phyloP scores from a whole-genome alignment of 2,329 filamentous ascomycete genomes.

The Daldinia eschscholtzii region DNA sequence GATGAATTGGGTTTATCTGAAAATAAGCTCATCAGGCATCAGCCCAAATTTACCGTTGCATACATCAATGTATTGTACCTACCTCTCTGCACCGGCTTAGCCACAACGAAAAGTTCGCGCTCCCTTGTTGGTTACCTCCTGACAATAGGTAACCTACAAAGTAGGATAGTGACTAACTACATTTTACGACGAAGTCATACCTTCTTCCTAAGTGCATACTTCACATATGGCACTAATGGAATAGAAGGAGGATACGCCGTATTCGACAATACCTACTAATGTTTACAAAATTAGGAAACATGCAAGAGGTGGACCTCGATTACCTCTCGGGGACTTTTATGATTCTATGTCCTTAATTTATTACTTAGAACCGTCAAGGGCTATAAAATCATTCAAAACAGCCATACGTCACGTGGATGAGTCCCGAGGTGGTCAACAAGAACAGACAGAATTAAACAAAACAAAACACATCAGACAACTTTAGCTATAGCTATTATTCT shows the following conservation, averaged over 20 bases:
- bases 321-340: neutral
- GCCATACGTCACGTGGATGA: neutral
- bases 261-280: neutral
- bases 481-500: neutral
- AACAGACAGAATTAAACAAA: neutral
- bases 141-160: neutral
- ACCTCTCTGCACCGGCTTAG: constrained; percentile 7
- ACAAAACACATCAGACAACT: neutral
- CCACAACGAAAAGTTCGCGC: neutral
- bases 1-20: neutral
- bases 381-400: neutral
- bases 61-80: too few relatives aligned
- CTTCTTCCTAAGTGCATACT: constrained; percentile 1
- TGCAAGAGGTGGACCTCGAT: neutral
- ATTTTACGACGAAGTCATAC: neutral
- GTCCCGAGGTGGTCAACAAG: neutral
- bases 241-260: neutral
- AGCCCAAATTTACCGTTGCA: neutral
- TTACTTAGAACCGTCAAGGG: neutral
- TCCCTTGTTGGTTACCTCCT: constrained; percentile 28
- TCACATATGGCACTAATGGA: neutral
- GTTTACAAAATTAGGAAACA: neutral
- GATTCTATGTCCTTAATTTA: neutral
- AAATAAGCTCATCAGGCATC: neutral
- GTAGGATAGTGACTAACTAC: too few relatives aligned